Evolutionary conservation across 805 yeast genomes (phyloP).

Genomic region (Komagataella mondaviorum): DNA sequence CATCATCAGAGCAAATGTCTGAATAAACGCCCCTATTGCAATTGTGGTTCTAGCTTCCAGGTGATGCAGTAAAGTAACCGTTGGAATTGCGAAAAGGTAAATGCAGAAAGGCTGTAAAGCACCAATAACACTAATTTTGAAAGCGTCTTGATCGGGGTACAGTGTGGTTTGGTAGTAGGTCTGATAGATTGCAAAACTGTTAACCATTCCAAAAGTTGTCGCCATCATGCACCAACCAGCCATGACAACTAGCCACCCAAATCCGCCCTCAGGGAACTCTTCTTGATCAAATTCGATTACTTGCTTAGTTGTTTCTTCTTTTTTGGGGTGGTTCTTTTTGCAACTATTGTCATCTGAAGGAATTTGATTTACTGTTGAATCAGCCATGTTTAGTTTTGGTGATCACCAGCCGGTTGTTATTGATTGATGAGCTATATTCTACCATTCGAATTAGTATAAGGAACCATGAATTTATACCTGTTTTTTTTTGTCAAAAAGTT

Average conservation of each 20-base stretch:
- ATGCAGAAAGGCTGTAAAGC: slow-evolving; percentile 34
- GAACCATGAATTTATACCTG: too few species aligned
- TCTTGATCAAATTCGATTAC: too few species aligned
- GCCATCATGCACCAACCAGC: slow-evolving; percentile 30
- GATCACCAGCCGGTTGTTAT: too few species aligned
- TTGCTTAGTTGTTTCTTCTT: too few species aligned
- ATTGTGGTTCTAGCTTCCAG: slow-evolving; percentile 27
- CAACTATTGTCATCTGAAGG: too few species aligned
- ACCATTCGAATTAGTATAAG: too few species aligned
- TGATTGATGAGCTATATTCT: too few species aligned
- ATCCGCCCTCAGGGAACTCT: slow-evolving; percentile 38
- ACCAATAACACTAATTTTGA: slow-evolving; percentile 40
- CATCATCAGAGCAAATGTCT: slow-evolving; percentile 29
- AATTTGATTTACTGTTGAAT: too few species aligned
- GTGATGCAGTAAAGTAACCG: slow-evolving; percentile 24
- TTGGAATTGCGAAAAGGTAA: slow-evolving; percentile 34
- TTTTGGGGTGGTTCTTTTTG: too few species aligned
- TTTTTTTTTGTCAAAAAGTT: too few species aligned
- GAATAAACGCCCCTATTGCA: slow-evolving; percentile 27
- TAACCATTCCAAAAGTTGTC: slow-evolving; percentile 46
- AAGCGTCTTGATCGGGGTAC: slow-evolving; percentile 29
- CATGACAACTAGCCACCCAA: slow-evolving; percentile 38
- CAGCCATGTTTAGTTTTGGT: too few species aligned
- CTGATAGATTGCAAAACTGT: slow-evolving; percentile 45
- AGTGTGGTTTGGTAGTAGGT: slow-evolving; percentile 26